A percentile compares a stretch with the other conserved stretches of the same genome.
Conservation (phyloP, 495 filamentous ascomycete species). For the Endocarpon pusillum region DNA sequence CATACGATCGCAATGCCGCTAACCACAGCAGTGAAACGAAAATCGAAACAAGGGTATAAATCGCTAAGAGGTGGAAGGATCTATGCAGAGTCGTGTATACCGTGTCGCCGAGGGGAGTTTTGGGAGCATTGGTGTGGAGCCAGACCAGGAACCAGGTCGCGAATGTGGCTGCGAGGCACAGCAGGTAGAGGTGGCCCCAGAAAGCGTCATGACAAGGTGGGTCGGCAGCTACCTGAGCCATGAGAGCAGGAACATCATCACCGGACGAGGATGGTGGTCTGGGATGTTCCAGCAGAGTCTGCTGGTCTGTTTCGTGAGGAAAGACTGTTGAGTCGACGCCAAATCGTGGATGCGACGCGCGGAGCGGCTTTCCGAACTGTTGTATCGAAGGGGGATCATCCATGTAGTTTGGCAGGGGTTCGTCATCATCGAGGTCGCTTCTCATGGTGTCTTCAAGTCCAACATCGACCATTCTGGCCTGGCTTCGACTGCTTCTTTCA, state of each 20-base stretch:
- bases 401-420: constrained; percentile 40
- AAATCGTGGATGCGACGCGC: constrained; percentile 15
- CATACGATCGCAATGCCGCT: constrained; percentile 68
- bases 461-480: constrained; percentile 69
- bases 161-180: constrained; percentile 65
- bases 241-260: constrained; percentile 30
- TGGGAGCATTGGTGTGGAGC: constrained; percentile 65
- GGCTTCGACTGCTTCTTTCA: constrained; percentile 36
- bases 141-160: constrained; percentile 76
- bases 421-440: constrained; percentile 21
- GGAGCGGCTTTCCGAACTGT: constrained; percentile 46
- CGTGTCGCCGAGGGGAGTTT: constrained; percentile 64
- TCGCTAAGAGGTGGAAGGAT: constrained; percentile 74
- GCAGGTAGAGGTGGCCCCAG: constrained; percentile 82
- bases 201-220: constrained; percentile 64
- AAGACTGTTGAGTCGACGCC: constrained; percentile 21
- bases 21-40: constrained; percentile 83
- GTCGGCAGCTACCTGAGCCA: constrained; percentile 25
- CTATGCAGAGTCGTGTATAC: constrained; percentile 78
- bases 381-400: constrained; percentile 76
- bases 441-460: constrained; percentile 55
- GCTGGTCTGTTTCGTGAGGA: constrained; percentile 30
- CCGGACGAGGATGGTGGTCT: constrained; percentile 26
- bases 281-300: constrained; percentile 19
- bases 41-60: constrained; percentile 81